A percentile compares a stretch with the other conserved stretches of the same genome.
phyloP scores from a whole-genome alignment of 306 rosid species.

The Mucuna pruriens region DNA sequence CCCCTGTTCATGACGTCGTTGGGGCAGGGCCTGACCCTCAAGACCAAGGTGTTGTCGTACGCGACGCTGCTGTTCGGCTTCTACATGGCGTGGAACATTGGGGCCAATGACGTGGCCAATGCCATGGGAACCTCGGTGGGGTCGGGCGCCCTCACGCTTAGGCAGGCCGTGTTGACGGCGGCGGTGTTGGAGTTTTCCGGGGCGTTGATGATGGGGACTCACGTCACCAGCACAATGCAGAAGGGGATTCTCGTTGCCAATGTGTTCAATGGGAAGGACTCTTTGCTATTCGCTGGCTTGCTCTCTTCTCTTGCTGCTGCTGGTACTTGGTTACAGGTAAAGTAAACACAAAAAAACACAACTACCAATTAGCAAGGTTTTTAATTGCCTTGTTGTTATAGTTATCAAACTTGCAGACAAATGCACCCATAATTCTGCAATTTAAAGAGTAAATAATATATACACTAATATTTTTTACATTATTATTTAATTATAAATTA shows the following conservation, averaged over 20 bases:
- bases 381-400: not conserved
- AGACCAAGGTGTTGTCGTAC: constrained; percentile 70
- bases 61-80: constrained; percentile 78
- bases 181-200: constrained; percentile 92
- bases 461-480: no score
- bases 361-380: not conserved
- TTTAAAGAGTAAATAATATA: no score
- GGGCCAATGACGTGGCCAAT: constrained; percentile 97
- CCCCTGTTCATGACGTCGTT: constrained; percentile 80
- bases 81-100: constrained; percentile 99
- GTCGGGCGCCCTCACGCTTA: constrained; percentile 81
- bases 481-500: no score
- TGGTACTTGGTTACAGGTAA: constrained; percentile 98
- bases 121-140: constrained; percentile 99
- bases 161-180: constrained; percentile 88
- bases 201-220: constrained; percentile 86
- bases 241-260: constrained; percentile 82
- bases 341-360: no score
- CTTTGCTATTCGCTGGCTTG: constrained; percentile 79
- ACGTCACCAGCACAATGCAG: constrained; percentile 96
- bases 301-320: constrained; percentile 98
- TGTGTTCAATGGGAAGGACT: constrained; percentile 81
- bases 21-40: constrained; percentile 62
- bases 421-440: not conserved
- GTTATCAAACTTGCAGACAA: not conserved